Evolutionary conservation across 257 asterid genomes (phyloP), one percentile per base, ranked within the genome.

Genomic region (Plantago elongata): DNA sequence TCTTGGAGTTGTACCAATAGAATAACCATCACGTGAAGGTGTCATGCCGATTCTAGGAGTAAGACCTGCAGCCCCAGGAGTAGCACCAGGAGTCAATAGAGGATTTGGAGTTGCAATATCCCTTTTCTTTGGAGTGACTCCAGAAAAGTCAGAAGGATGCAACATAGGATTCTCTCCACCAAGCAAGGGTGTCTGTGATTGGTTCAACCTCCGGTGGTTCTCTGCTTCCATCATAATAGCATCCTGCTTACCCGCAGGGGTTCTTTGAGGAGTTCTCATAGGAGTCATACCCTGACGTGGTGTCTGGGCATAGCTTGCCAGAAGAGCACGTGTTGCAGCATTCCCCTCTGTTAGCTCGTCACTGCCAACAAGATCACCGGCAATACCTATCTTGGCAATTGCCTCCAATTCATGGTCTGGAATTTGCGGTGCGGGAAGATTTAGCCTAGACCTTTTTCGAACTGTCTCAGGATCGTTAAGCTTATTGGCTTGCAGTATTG

Each of bases 161-260:
- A 93, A 69, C 85, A 85, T 69, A 5, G 99, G 99, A 65, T 93
- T 93, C 13, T 89, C 95, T 34, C 97, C 99, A 54, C 99, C 99
- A 50, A 93, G 84, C 80, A 93, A 78, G n/a, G 99, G 97, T 50
- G 99, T 93, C 73, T 89, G 99, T 29, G 97, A 82, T 37, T 77
- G 84, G 37, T 70, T 87, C 82, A 89, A 59, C 77, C 97, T 85
- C 43, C 96, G 80, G 75, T 87, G 96, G 58, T 89, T 93, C 81
- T 93, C 95, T 4, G 99, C 99, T 63, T 89, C 99, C 99, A 87
- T 89, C 97, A 89, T 85, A 52, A 93, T 79, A 7, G 99, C 89
- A 43, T 93, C 99, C 68, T 87, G 96, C 81, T 85, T 89, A 57
- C 87, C 84, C 27, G 92, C 83, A 56, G 99, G 99, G 45, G 99